Percentiles rank a stretch among this genome's conserved stretches.
Evolutionary conservation across 208 protist genomes (phyloP).

Genomic region (Crithidia expoeki): DNA sequence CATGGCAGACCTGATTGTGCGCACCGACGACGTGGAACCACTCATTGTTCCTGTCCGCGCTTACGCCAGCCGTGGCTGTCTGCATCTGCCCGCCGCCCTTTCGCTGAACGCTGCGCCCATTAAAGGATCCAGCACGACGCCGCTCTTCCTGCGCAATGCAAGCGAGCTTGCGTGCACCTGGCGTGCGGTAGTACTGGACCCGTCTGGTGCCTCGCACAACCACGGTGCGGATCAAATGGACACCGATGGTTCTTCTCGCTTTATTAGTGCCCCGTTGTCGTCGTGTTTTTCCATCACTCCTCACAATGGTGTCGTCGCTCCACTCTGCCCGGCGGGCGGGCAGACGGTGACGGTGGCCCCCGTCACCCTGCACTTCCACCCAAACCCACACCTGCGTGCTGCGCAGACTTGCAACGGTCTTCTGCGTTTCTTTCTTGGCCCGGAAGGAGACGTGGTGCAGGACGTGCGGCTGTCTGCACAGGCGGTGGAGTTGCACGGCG

Average conservation of each 20-base stretch:
- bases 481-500: slow-evolving; percentile 65
- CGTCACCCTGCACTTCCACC: slow-evolving; percentile 35
- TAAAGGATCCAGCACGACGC: slow-evolving; percentile 57
- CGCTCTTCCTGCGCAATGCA: slow-evolving; percentile 92
- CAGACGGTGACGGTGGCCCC: slow-evolving; percentile 34
- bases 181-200: slow-evolving; percentile 51
- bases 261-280: slow-evolving; percentile 20
- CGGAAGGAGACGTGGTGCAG: slow-evolving; percentile 82
- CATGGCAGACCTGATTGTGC: slow-evolving; percentile 76
- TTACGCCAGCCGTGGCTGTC: slow-evolving; percentile 72
- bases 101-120: slow-evolving; percentile 74
- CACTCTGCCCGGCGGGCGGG: slow-evolving; percentile 53
- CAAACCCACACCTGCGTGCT: slow-evolving; percentile 17
- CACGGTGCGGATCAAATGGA: background rate
- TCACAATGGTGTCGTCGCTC: slow-evolving; percentile 56
- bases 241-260: too few species aligned
- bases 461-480: slow-evolving; percentile 63
- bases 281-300: slow-evolving; percentile 70
- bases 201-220: background rate
- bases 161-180: slow-evolving; percentile 61
- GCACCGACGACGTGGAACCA: slow-evolving; percentile 82
- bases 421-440: slow-evolving; percentile 85
- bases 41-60: slow-evolving; percentile 90
- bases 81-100: slow-evolving; percentile 85
- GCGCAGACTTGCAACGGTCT: slow-evolving; percentile 20